Evolutionary conservation across 441 rosid species (phyloP).

Genomic region (Brassica hybrid): DNA sequence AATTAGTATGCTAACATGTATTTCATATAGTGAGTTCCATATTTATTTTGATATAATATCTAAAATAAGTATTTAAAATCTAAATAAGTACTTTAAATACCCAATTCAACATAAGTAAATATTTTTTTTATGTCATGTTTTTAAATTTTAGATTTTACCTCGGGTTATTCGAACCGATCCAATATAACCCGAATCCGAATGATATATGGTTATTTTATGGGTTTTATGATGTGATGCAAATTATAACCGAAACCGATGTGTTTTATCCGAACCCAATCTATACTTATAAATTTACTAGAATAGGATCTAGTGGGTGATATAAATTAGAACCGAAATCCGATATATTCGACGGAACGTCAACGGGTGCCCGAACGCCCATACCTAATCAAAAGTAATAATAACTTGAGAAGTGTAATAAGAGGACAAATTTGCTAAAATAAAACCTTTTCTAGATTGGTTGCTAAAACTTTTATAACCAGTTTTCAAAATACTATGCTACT

Average conservation of each 20-base stretch:
- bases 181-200: no score
- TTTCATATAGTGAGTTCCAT: background rate
- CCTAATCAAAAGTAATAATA: background rate
- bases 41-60: no score
- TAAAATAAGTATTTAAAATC: background rate
- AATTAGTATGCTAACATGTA: background rate
- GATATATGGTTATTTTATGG: no score
- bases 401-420: conserved; percentile 4
- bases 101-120: no score
- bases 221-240: background rate
- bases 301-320: background rate
- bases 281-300: background rate
- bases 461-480: background rate
- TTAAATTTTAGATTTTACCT: background rate
- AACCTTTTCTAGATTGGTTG: background rate
- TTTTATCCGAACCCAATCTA: background rate
- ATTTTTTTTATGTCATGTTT: background rate
- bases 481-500: background rate
- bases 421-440: background rate
- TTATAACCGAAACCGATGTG: background rate
- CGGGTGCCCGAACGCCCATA: background rate
- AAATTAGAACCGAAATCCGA: background rate
- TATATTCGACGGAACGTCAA: background rate
- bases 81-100: background rate
- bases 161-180: background rate